phyloP scores from a whole-genome alignment of 2,329 filamentous ascomycete species.

The Colletotrichum destructivum region DNA sequence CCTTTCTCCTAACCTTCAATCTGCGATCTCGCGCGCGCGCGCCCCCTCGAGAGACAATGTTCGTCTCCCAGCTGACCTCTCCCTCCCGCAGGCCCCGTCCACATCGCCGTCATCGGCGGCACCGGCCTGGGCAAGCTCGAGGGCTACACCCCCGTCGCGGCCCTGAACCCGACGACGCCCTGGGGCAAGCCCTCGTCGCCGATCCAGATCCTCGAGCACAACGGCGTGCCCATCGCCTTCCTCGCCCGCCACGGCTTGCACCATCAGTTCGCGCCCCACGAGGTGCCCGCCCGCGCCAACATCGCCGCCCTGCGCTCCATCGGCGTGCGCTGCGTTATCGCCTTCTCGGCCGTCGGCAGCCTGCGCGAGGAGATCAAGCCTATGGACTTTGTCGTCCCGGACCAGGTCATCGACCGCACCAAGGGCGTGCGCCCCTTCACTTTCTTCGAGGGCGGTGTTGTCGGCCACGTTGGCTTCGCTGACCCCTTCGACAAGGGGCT shows the following conservation, averaged over 20 bases:
- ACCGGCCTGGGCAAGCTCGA: conserved; percentile 92
- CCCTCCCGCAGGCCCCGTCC: conserved; percentile 71
- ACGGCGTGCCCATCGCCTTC: conserved; percentile 88
- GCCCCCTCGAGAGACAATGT: conserved; percentile 5
- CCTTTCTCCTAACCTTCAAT: conserved; percentile 17
- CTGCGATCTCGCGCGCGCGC: neutral
- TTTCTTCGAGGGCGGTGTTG: conserved; percentile 93
- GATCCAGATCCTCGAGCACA: conserved; percentile 91
- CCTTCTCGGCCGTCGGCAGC: conserved; percentile 95
- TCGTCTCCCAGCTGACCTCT: conserved; percentile 8
- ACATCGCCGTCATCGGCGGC: conserved; percentile 92
- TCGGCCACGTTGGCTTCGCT: conserved; percentile 94
- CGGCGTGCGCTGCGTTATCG: conserved; percentile 91
- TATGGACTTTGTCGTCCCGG: conserved; percentile 95
- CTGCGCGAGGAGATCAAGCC: conserved; percentile 94
- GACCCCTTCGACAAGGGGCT: conserved; percentile 92
- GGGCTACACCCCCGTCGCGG: conserved; percentile 87
- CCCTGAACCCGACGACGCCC: conserved; percentile 83
- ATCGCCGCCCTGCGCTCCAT: conserved; percentile 95
- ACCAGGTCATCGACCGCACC: conserved; percentile 97
- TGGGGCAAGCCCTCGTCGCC: conserved; percentile 86
- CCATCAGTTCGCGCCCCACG: conserved; percentile 93
- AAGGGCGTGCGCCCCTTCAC: conserved; percentile 96
- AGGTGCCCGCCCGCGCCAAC: conserved; percentile 95
- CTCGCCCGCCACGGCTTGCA: conserved; percentile 91